Conservation (phyloP, 805 yeast genomes). For the Candida hungchunana region DNA sequence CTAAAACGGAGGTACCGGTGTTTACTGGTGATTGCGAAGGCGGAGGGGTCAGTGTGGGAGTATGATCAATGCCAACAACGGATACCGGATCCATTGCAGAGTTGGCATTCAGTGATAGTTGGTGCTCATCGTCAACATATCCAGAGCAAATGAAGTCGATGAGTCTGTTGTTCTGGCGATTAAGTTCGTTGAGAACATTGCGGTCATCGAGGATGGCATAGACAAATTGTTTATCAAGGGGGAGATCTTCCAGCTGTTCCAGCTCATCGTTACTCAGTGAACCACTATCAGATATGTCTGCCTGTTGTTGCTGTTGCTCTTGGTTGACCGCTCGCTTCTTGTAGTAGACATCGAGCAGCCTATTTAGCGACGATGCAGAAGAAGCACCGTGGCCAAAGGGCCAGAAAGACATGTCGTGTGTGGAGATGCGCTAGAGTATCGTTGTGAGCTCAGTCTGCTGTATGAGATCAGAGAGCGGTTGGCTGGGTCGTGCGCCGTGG, state of each 20-base stretch:
- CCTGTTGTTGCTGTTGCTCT: slow-evolving; percentile 9
- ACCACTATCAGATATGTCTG: slow-evolving; percentile 5
- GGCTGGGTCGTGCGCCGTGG: not conserved
- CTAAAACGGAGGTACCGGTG: slow-evolving; percentile 36
- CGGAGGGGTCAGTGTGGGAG: slow-evolving; percentile 2
- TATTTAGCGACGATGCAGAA: slow-evolving; percentile 32
- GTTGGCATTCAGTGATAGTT: no score
- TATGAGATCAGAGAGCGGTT: not conserved
- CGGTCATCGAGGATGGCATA: slow-evolving; percentile 34
- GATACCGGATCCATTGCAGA: no score
- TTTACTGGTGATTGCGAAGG: not conserved
- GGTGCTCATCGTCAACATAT: slow-evolving; percentile 30
- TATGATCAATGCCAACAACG: slow-evolving; percentile 4
- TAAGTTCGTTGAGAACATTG: slow-evolving; percentile 33
- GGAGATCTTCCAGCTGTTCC: slow-evolving; percentile 10
- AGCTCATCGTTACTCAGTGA: slow-evolving; percentile 8
- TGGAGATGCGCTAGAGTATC: not conserved
- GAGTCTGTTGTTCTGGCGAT: slow-evolving; percentile 37
- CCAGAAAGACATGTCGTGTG: slow-evolving; percentile 38
- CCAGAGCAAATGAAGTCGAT: slow-evolving; percentile 50
- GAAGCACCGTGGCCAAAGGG: slow-evolving; percentile 38
- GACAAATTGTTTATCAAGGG: slow-evolving; percentile 29
- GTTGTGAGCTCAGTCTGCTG: no score
- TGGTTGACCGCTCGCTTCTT: slow-evolving; percentile 17
- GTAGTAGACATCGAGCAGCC: slow-evolving; percentile 39